Evolutionary conservation across 139 green algal species (phyloP), one percentile per base, ranked within the genome.

Genomic region (Tetradesmus obliquus): DNA sequence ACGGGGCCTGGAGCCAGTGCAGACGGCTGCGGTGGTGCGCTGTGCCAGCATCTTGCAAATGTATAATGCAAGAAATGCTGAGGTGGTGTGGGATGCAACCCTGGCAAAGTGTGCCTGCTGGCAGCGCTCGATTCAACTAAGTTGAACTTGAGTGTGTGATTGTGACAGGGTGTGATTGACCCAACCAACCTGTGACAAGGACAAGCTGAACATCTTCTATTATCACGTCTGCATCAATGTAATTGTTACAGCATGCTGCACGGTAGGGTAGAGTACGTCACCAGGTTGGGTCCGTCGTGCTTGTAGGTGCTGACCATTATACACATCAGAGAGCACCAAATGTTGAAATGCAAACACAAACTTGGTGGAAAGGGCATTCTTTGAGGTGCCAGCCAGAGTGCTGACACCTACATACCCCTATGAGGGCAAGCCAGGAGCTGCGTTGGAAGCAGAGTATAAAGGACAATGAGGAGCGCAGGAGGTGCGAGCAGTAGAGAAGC

Each of bases 361-460:
- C 32, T 45, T 45, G 0, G 32, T 45, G 32, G 32, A 45, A 45
- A 45, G 32, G 20, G 24, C 79, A 55, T 20, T 83, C 24, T 53
- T 55, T 20, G 12, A 5, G 5, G 79, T 83, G 24, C 5, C 19
- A 69, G 22, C 55, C n/a, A 6, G 54, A 15, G 32, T 55, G 53
- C 7, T 79, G 84, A 55, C 24, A 79, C 84, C 13, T 79, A 22
- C n/a, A 15, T 20, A 71, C 22, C 22, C 15, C n/a, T 0, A 92
- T 92, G 90, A 66, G 90, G 45, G 32, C 83, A 15, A 90, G 83
- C 55, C 90, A 92, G 72, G 90, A 92, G 57, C 55, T 71, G 19
- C 82, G 90, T 12, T 92, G 90, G 90, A 81, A 89, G 57, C 55
- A 90, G 55, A 90, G 62, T 32, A 90, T 92, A 3, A 86, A 53